Evolutionary conservation across 1,139 yeast genomes (phyloP), one percentile per base, ranked within the genome.

Genomic region (Suhomyces bokatorum): DNA sequence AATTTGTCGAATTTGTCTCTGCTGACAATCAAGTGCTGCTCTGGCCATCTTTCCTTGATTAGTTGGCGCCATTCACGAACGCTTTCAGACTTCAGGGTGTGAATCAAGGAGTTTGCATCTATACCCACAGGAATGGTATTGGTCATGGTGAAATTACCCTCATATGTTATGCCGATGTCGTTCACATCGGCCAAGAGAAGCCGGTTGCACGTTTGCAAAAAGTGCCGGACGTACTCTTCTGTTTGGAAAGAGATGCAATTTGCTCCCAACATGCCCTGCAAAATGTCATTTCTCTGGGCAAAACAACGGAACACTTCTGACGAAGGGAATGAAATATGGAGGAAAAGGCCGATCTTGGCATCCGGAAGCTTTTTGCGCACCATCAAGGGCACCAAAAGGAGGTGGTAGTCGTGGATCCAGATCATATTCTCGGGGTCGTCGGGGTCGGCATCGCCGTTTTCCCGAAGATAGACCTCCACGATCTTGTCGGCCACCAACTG

Each of bases 351-450:
- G 55, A 95, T 90, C 54, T 87, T 83, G 4, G 96, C 98, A 48
- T 80, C 64, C 12, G 97, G 97, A 20, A 90, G 66, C 52, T 76
- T 69, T 46, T 81, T 76, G 52, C 97, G 77, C 6, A 93, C 75
- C 95, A 93, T 85, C 48, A 77, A 77, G 0, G 98, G 98, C 1
- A 90, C 91, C 34, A 93, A 71, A 66, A 93, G 74, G 50, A 93
- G 72, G 66, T 93, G 98, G 61, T 93, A 93, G 67, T 93, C 99
- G 62, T 93, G 96, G 48, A 93, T 75, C 98, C 98, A 93, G 46
- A 93, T 77, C 39, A 80, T 71, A 48, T 72, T 72, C 41, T 71
- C 70, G 0, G 76, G 75, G 47, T 71, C 74, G 20, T 64, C 55
- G 1, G 77, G 73, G 41, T 65, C 67, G n/a, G 53, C 50, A 58